These are phyloP conservation scores for Carpinus fangiana DNA, from an alignment of 306 rosid genomes.

Conservation along the genomic window DNA sequence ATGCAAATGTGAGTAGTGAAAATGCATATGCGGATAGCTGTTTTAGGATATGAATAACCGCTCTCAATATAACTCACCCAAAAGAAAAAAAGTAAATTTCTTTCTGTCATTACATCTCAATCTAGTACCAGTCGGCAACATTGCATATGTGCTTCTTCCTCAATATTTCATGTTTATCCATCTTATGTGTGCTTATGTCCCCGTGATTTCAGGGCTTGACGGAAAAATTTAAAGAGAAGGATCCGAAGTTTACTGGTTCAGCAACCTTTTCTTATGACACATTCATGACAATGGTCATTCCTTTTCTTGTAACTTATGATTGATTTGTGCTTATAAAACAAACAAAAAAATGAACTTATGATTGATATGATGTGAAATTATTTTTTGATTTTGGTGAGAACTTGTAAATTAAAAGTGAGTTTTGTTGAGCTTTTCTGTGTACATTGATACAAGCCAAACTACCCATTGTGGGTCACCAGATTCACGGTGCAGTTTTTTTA, in stretches of 20 bases:
- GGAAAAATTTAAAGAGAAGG: slow-evolving; percentile 88
- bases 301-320: slow-evolving; percentile 76
- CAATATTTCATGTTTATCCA: background rate
- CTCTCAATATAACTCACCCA: too few relatives aligned
- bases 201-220: slow-evolving; percentile 77
- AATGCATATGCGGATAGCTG: too few relatives aligned
- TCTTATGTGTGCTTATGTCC: slow-evolving; percentile 11
- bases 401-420: background rate
- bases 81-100: too few relatives aligned
- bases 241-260: slow-evolving; percentile 53
- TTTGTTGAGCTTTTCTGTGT: background rate
- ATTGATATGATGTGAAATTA: slow-evolving; percentile 31
- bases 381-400: background rate
- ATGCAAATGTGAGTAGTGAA: too few relatives aligned
- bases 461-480: too few relatives aligned
- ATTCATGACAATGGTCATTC: slow-evolving; percentile 79
- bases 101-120: too few relatives aligned
- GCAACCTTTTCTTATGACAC: slow-evolving; percentile 64
- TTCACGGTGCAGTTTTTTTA: background rate
- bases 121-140: too few relatives aligned
- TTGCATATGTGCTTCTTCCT: background rate
- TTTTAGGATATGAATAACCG: too few relatives aligned
- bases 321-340: slow-evolving; percentile 29
- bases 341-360: slow-evolving; percentile 43
- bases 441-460: background rate